These are phyloP conservation scores for Sarcodon aspratus DNA, from an alignment of 768 basidiomycete genomes.

Conservation along the genomic window DNA sequence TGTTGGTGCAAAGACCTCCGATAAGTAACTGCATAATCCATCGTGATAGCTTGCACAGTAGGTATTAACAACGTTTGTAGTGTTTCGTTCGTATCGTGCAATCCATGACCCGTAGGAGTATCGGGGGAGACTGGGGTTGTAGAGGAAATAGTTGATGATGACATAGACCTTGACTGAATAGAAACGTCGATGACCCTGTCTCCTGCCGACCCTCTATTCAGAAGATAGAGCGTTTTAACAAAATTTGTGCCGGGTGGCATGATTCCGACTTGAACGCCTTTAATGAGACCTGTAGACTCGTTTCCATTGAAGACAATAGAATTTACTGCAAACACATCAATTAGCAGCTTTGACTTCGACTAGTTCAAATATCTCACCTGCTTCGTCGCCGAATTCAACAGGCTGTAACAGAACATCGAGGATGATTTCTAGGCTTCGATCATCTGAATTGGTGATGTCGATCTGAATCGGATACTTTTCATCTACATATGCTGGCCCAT, in stretches of 20 bases:
- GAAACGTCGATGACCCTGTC: constrained; percentile 76
- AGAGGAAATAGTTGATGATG: constrained; percentile 3
- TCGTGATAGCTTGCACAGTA: constrained; percentile 49
- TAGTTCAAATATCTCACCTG: constrained; percentile 33
- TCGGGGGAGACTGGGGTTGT: constrained; percentile 7
- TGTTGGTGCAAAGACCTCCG: constrained; percentile 27
- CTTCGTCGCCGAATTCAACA: constrained; percentile 52
- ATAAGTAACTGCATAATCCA: constrained; percentile 45
- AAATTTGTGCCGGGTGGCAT: constrained; percentile 46
- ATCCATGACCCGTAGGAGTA: constrained; percentile 18
- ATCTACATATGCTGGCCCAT: constrained; percentile 64
- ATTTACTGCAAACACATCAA: constrained; percentile 32
- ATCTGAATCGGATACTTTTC: constrained; percentile 72
- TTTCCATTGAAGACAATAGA: constrained; percentile 50
- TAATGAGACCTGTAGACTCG: constrained; percentile 61
- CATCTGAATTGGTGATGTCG: constrained; percentile 61
- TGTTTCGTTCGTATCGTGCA: constrained; percentile 38
- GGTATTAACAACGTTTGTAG: constrained; percentile 58
- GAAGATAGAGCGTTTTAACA: constrained; percentile 52
- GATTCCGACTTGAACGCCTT: constrained; percentile 56
- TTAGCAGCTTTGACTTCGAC: background rate
- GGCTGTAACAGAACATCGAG: constrained; percentile 78
- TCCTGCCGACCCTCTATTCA: constrained; percentile 50
- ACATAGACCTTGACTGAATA: constrained; percentile 42
- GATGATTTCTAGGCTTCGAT: constrained; percentile 51